Base-by-base conservation (phyloP, 306 rosid species). In the Vachellia pachyceras region DNA sequence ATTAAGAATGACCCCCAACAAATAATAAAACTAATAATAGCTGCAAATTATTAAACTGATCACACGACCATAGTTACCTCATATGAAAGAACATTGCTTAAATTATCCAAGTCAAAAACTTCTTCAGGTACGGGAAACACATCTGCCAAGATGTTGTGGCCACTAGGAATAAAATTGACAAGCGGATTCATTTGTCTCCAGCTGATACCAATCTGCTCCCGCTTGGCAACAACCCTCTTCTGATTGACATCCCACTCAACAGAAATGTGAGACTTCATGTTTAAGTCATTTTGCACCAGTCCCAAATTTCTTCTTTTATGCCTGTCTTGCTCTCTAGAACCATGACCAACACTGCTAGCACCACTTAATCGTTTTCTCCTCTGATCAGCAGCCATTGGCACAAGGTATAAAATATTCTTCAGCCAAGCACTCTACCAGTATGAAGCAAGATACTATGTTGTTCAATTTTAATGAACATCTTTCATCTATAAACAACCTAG, bases 331-430 rank as follows among this genome's bases (percentile, higher is more conserved):
- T 93, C 98, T 86, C 88, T 85, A 25, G 92, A 86, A 80, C 86
- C 88, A 86, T 87, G 83, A 80, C 89, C 83, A 0, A 78, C 76
- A 76, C 89, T 72, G 73, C 81, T 88, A 64, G 87, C 85, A 83
- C 91, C 92, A 88, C 86, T 86, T 81, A 90, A 71, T 67, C 96
- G 93, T 84, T 95, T 95, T 83, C 94, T 92, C 85, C 86, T 80
- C 71, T 95, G 99, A 86, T 93, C 95, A 82, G 99, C 96, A 71
- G 94, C 98, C 99, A 95, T 95, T 68, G 68, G 54, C 67, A 83
- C 78, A 42, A 55, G 77, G 69, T 12, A 63, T 75, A 69, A 40
- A 85, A 79, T 55, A 60, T 79, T 52, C 55, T 80, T 81, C 82
- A 75, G 85, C 45, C 71, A 72, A 60, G 39, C 60, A 81, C 82